Evolutionary conservation across 2,329 filamentous ascomycete species (phyloP).

Genomic region (Erysiphe pulchra): DNA sequence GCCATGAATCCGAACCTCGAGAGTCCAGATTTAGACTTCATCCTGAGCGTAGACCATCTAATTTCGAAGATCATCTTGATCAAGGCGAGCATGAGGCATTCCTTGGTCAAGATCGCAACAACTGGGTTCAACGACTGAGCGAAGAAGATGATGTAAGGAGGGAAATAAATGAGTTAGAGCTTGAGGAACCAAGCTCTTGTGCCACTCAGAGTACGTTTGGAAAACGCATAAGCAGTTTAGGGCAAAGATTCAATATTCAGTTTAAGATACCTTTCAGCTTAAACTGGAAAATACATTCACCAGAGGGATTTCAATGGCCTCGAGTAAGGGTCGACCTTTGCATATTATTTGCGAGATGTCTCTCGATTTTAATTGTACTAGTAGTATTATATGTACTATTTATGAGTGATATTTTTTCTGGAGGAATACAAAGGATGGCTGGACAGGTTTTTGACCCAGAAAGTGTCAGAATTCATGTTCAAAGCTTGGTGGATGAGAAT

Average conservation of each 20-base stretch:
- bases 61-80: constrained; percentile 46
- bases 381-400: constrained; percentile 65
- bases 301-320: constrained; percentile 8
- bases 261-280: constrained; percentile 13
- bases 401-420: constrained; percentile 56
- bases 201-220: constrained; percentile 14
- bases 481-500: constrained; percentile 42
- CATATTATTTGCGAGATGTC: constrained; percentile 44
- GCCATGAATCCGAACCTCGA: constrained; percentile 18
- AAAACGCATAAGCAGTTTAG: constrained; percentile 15
- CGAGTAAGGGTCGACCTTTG: constrained; percentile 16
- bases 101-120: constrained; percentile 25
- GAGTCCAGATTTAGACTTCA: constrained; percentile 18
- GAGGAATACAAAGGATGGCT: constrained; percentile 33
- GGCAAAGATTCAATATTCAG: constrained; percentile 5
- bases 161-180: constrained; percentile 75
- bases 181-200: constrained; percentile 35
- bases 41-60: constrained; percentile 49
- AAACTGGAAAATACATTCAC: constrained; percentile 7
- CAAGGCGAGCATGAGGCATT: constrained; percentile 14
- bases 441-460: constrained; percentile 63
- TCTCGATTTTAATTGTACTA: constrained; percentile 51
- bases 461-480: constrained; percentile 49
- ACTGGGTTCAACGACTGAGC: constrained; percentile 24
- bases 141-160: constrained; percentile 37